phyloP scores from a whole-genome alignment of 306 rosid species.

The Notholithocarpus densiflorus region DNA sequence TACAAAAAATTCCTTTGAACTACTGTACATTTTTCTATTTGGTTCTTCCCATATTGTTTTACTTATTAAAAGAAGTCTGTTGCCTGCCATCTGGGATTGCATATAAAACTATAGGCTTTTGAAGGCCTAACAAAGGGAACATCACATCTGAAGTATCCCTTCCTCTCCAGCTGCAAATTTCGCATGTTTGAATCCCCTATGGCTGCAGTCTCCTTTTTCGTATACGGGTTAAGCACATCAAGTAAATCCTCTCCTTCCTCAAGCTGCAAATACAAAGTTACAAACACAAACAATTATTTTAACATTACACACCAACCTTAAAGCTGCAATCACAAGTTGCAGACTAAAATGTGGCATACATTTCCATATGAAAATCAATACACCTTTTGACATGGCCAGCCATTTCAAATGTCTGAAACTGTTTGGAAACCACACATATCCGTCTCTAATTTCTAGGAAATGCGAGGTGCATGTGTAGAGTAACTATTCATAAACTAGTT shows the following conservation, averaged over 20 bases:
- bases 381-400: background rate
- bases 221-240: constrained; percentile 62
- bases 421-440: background rate
- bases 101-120: background rate
- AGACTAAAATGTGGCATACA: background rate
- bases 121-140: no score
- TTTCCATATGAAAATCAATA: background rate
- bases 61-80: no score
- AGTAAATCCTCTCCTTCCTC: constrained; percentile 81
- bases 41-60: no score
- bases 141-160: no score
- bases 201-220: constrained; percentile 48
- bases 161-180: no score
- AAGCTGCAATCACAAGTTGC: constrained; percentile 27
- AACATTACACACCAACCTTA: no score
- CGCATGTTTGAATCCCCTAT: constrained; percentile 51
- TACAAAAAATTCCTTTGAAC: background rate
- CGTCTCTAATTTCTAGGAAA: background rate
- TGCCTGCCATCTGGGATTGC: constrained; percentile 36
- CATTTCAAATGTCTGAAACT: background rate
- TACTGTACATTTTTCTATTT: background rate
- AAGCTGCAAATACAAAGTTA: constrained; percentile 83
- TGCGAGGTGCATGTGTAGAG: background rate
- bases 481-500: background rate
- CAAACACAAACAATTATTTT: no score